Evolutionary conservation across 768 basidiomycete genomes (phyloP).

Genomic region (Tephrocybe sp.): DNA sequence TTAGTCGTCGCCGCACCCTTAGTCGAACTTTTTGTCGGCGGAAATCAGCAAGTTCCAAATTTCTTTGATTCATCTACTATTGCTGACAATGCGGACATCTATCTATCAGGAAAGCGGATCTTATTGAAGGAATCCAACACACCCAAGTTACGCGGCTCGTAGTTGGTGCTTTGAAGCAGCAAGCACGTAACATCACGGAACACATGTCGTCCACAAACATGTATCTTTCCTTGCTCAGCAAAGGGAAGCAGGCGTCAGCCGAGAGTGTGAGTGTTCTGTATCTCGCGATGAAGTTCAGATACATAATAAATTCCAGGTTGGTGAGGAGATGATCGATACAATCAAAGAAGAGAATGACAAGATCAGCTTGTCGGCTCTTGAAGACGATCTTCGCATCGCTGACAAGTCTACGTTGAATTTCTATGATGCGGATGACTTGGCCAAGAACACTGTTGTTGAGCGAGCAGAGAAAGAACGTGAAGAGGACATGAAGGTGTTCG

Average conservation of each 20-base stretch:
- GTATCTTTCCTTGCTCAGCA: neutral
- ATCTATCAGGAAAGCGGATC: neutral
- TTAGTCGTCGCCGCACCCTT: neutral
- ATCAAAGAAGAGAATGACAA: conserved; percentile 1
- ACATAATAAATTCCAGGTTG: neutral
- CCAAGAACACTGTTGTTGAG: neutral
- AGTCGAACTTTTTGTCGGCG: neutral
- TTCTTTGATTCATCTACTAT: no score
- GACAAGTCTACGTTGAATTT: neutral
- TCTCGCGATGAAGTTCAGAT: neutral
- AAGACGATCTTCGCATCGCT: neutral
- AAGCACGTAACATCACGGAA: conserved; percentile 5
- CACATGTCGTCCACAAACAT: conserved; percentile 1
- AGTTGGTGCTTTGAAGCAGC: neutral
- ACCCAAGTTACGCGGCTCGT: conserved; percentile 4
- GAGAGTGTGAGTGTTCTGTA: neutral
- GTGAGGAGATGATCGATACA: neutral
- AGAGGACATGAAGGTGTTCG: neutral
- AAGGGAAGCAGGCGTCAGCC: neutral
- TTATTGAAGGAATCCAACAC: conserved; percentile 4
- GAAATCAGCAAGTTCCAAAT: neutral
- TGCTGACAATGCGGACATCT: no score
- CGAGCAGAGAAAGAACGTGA: neutral
- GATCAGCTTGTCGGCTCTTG: neutral
- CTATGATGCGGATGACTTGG: neutral